These are phyloP conservation scores for Truncatella angustata DNA, from an alignment of 2,329 filamentous ascomycete genomes.

Conservation along the genomic window DNA sequence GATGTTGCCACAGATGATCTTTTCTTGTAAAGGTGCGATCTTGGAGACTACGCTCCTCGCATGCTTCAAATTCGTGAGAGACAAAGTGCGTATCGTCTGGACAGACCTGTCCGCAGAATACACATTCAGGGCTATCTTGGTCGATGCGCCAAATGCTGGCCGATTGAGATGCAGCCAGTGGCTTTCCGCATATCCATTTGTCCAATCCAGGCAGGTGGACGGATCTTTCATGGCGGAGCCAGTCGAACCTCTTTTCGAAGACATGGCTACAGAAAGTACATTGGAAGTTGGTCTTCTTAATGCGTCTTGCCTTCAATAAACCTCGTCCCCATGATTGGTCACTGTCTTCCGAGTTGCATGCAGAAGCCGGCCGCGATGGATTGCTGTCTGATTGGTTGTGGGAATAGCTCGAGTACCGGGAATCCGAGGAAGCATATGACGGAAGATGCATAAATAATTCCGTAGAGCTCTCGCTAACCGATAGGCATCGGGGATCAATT, in stretches of 20 bases:
- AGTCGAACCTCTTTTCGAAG: slow-evolving; percentile 40
- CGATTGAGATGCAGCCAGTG: slow-evolving; percentile 31
- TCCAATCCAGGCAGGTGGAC: slow-evolving; percentile 43
- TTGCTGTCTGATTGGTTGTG: neutral
- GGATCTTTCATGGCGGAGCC: slow-evolving; percentile 48
- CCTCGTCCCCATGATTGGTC: neutral
- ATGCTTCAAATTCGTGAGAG: slow-evolving; percentile 43
- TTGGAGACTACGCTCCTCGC: slow-evolving; percentile 41
- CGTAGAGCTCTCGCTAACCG: neutral
- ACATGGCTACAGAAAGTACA: slow-evolving; percentile 37
- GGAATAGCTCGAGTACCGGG: neutral
- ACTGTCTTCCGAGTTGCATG: neutral
- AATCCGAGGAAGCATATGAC: neutral
- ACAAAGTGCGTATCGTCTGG: slow-evolving; percentile 35
- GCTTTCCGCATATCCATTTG: slow-evolving; percentile 51
- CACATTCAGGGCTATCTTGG: slow-evolving; percentile 38
- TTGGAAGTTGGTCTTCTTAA: slow-evolving; percentile 25
- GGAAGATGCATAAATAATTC: neutral
- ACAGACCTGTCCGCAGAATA: slow-evolving; percentile 34
- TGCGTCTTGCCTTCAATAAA: slow-evolving; percentile 9
- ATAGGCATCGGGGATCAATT: neutral
- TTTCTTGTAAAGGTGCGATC: slow-evolving; percentile 43
- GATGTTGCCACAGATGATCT: slow-evolving; percentile 34
- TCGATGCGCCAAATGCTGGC: slow-evolving; percentile 48
- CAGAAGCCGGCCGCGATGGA: neutral